These are phyloP conservation scores for Auriculariales sp. DNA, from an alignment of 768 basidiomycete species.

Conservation along the genomic window DNA sequence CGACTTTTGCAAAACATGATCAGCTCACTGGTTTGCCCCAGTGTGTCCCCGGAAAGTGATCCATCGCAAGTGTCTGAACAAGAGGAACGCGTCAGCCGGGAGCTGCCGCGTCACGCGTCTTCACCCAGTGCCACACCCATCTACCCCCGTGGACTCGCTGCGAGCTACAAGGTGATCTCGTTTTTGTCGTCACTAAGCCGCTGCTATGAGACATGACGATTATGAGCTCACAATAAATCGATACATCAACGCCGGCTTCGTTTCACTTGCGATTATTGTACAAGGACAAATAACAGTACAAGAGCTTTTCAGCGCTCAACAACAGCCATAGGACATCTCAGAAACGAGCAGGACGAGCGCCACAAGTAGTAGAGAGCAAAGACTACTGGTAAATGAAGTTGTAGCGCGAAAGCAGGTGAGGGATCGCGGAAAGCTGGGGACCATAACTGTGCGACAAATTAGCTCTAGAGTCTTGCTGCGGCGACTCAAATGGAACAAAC, in stretches of 20 bases:
- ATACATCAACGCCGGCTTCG: no score
- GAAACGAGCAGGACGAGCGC: no score
- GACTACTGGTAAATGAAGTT: constrained; percentile 65
- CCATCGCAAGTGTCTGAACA: constrained; percentile 29
- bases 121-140: background rate
- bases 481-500: constrained; percentile 18
- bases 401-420: constrained; percentile 78
- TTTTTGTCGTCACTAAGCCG: no score
- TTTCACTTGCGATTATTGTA: no score
- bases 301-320: no score
- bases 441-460: constrained; percentile 44
- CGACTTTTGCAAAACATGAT: background rate
- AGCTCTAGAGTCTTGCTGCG: background rate
- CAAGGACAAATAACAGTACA: background rate
- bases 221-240: no score
- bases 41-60: constrained; percentile 73
- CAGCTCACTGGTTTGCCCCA: constrained; percentile 63
- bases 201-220: no score
- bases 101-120: background rate
- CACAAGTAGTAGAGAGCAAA: background rate
- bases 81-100: background rate
- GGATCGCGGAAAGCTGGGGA: constrained; percentile 87
- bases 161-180: no score
- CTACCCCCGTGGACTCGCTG: no score
- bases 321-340: no score